These are phyloP conservation scores for Beauveria scarabaeidicola DNA, from an alignment of 2,329 filamentous ascomycete species.

Conservation along the genomic window DNA sequence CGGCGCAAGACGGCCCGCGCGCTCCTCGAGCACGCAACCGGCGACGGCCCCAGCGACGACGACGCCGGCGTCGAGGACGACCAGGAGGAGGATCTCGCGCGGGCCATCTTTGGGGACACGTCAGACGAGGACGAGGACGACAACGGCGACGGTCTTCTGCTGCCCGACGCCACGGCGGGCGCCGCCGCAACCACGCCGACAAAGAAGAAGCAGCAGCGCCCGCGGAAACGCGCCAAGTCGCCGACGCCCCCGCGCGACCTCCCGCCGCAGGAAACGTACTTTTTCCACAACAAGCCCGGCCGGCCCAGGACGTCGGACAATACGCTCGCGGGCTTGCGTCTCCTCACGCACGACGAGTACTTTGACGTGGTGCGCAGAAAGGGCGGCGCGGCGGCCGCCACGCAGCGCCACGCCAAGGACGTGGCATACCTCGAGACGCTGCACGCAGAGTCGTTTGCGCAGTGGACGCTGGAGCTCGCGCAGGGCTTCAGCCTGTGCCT, in stretches of 20 bases:
- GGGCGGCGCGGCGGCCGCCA: slow-evolving; percentile 22
- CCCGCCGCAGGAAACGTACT: slow-evolving; percentile 84
- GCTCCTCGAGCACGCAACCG: slow-evolving; percentile 63
- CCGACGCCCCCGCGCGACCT: slow-evolving; percentile 75
- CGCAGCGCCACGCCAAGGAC: slow-evolving; percentile 60
- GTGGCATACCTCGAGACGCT: slow-evolving; percentile 63
- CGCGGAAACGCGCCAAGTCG: slow-evolving; percentile 39
- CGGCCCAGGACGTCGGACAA: slow-evolving; percentile 79
- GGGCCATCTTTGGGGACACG: slow-evolving; percentile 57
- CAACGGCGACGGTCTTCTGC: slow-evolving; percentile 6
- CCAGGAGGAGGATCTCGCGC: slow-evolving; percentile 45
- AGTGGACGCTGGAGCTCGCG: slow-evolving; percentile 86
- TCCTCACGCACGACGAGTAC: slow-evolving; percentile 89
- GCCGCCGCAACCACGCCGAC: slow-evolving; percentile 28
- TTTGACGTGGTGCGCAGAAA: slow-evolving; percentile 46
- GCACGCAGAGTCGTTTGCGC: slow-evolving; percentile 74
- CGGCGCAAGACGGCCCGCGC: slow-evolving; percentile 74
- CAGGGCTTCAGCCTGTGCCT: slow-evolving; percentile 84
- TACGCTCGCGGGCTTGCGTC: slow-evolving; percentile 61
- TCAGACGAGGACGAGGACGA: slow-evolving; percentile 14
- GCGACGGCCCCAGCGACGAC: slow-evolving; percentile 58
- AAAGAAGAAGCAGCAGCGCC: slow-evolving; percentile 38
- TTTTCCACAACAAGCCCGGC: slow-evolving; percentile 81
- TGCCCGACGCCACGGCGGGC: not conserved
- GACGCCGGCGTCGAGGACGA: slow-evolving; percentile 65